These are phyloP conservation scores for Sugiyamaella mastotermitis DNA, from an alignment of 805 yeast genomes.

Conservation along the genomic window DNA sequence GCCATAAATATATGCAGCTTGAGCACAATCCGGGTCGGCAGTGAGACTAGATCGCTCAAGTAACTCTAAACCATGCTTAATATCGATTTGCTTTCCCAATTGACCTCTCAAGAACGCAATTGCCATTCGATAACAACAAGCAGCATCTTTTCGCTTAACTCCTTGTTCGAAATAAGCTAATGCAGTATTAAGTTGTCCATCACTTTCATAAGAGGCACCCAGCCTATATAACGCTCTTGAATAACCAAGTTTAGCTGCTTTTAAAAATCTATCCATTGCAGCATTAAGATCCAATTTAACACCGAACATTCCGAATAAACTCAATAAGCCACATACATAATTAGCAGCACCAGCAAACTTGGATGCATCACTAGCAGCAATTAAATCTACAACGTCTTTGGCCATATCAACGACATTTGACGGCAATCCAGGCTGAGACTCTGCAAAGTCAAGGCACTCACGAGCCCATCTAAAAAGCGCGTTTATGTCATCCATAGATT, in stretches of 20 bases:
- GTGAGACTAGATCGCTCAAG: slow-evolving; percentile 24
- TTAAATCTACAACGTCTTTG: slow-evolving; percentile 17
- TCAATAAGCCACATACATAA: slow-evolving; percentile 28
- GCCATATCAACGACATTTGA: slow-evolving; percentile 21
- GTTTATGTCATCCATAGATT: slow-evolving; percentile 5
- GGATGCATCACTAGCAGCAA: slow-evolving; percentile 16
- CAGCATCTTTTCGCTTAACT: slow-evolving; percentile 31
- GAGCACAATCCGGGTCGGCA: slow-evolving; percentile 35
- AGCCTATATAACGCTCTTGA: slow-evolving; percentile 33
- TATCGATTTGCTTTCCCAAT: slow-evolving; percentile 25
- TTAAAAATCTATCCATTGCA: slow-evolving; percentile 25
- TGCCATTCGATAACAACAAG: slow-evolving; percentile 34
- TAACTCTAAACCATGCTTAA: slow-evolving; percentile 20
- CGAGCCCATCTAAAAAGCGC: slow-evolving; percentile 29
- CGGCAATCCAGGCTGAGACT: slow-evolving; percentile 24
- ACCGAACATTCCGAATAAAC: slow-evolving; percentile 25
- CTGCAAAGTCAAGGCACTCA: slow-evolving; percentile 25
- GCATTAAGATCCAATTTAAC: slow-evolving; percentile 12
- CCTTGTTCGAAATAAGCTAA: slow-evolving; percentile 31
- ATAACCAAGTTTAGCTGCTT: slow-evolving; percentile 29
- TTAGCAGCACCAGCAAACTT: slow-evolving; percentile 24
- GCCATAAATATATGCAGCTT: slow-evolving; percentile 34
- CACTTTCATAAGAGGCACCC: slow-evolving; percentile 30
- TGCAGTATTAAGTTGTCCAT: slow-evolving; percentile 28
- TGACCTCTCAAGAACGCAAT: slow-evolving; percentile 31